Base-by-base conservation (phyloP, 2,329 filamentous ascomycete genomes). In the Gaeumannomyces tritici region DNA sequence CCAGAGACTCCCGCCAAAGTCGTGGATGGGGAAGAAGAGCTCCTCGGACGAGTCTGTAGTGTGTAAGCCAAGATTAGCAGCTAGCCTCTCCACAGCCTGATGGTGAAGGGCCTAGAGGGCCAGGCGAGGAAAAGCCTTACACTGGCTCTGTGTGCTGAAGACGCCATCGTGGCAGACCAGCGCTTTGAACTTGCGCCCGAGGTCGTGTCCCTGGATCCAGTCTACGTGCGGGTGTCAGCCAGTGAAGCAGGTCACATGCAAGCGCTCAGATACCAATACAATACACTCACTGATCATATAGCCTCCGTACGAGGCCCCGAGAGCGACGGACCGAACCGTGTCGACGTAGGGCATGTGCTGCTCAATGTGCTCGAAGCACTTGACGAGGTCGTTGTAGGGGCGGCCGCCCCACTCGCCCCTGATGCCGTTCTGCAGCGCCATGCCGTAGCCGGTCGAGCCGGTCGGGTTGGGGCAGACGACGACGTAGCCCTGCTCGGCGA, bases 161-260 rank as follows among this genome's bases (percentile, higher is more conserved):
- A 93, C 88, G 59, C 92, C 92, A 68, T 96, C 91, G 72, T 96
- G 92, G 69, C 88, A 92, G 31, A 96, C 91, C 4, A 97, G 81
- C 0, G 91, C 91, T 74, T 91, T 91, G 82, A 97, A 96, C 67
- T 89, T 86, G 31, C 90, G 86, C 26, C 91, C 92, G 0, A 97
- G 82, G 1, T 85, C 82, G 65, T 95, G 89, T 9, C 93, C 93
- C 74, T 96, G 91, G 68, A 96, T 91, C 92, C 93, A 96, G 72
- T 96, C 82, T 75, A 56, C 70, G 66, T 15, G 4, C 2, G 57
- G 61, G 31, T 57, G 27, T 29, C 55, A 42, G 13, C 59, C 60
- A 58, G n/a, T n/a, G n/a, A 63, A 51, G 42, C 6, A n/a, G 18
- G 21, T 8, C 18, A 26, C 18, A 21, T 2, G n/a, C 29, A 8